These are phyloP conservation scores for Dorcoceras hygrometricum DNA, from an alignment of 257 asterid genomes.

Conservation along the genomic window DNA sequence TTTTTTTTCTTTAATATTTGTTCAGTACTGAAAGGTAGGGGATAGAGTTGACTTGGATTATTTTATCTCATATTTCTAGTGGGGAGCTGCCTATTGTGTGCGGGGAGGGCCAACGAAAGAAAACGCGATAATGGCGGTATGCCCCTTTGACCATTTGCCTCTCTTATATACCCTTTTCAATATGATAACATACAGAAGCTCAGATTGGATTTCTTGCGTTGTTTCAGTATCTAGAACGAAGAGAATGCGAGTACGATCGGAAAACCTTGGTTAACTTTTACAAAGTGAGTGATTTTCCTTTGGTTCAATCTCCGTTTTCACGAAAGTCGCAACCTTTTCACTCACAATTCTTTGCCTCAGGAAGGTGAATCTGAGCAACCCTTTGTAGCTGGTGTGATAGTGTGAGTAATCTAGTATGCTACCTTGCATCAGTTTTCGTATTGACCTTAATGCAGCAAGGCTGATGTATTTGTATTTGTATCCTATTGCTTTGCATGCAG, in stretches of 20 bases:
- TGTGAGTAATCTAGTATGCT: constrained; percentile 42
- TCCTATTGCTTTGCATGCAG: no score
- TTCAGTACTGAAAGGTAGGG: background rate
- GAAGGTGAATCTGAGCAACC: constrained; percentile 67
- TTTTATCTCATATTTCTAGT: constrained; percentile 38
- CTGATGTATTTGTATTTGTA: no score
- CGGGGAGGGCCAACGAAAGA: constrained; percentile 81
- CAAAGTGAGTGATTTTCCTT: constrained; percentile 37
- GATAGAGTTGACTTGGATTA: background rate
- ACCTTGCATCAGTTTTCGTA: background rate
- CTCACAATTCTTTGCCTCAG: constrained; percentile 27
- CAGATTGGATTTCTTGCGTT: background rate
- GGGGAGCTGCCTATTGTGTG: constrained; percentile 93
- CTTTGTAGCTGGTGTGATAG: constrained; percentile 61
- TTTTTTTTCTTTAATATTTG: background rate
- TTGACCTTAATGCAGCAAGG: background rate
- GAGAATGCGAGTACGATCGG: constrained; percentile 88
- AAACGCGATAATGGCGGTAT: constrained; percentile 78
- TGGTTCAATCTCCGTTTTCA: background rate
- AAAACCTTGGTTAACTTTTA: constrained; percentile 71
- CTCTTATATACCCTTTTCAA: background rate
- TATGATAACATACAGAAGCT: background rate
- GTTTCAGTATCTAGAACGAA: constrained; percentile 70
- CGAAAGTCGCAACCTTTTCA: background rate
- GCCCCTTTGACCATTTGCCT: background rate